phyloP scores from a whole-genome alignment of 164 flowering plant species.

The Aristolochia californica region DNA sequence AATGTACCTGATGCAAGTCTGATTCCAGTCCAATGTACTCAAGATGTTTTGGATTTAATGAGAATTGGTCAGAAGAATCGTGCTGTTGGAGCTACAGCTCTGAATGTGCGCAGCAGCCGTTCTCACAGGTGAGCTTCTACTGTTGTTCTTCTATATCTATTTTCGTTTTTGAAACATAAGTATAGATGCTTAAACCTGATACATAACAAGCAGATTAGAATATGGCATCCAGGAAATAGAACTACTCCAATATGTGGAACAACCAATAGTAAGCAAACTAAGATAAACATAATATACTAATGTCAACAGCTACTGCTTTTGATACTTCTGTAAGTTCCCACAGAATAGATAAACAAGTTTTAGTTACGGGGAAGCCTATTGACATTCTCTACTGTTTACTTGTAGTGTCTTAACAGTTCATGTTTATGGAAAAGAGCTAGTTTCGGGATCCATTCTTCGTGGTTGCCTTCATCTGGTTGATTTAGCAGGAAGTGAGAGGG shows the following conservation, averaged over 20 bases:
- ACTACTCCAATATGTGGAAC: background rate
- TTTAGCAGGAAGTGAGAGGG: conserved; percentile 96
- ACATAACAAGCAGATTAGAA: background rate
- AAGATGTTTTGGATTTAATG: conserved; percentile 81
- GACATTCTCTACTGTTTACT: background rate
- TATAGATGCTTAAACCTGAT: background rate
- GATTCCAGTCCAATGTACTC: conserved; percentile 53
- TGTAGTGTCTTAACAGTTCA: conserved; percentile 74
- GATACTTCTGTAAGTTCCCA: background rate
- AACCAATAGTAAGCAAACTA: background rate
- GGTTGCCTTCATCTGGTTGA: conserved; percentile 93
- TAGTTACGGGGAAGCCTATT: background rate
- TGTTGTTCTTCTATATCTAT: background rate
- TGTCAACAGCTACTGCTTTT: background rate
- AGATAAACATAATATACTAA: background rate
- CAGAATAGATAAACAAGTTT: too few relatives aligned
- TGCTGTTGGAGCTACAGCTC: conserved; percentile 86
- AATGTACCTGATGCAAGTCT: conserved; percentile 87
- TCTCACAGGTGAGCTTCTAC: conserved; percentile 57
- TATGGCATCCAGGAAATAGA: background rate
- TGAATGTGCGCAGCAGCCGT: conserved; percentile 88
- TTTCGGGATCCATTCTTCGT: conserved; percentile 48
- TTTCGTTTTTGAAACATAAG: background rate
- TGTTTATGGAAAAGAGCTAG: conserved; percentile 70
- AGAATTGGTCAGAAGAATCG: conserved; percentile 70